Evolutionary conservation across 805 yeast species (phyloP).

Genomic region (Candida railenensis): DNA sequence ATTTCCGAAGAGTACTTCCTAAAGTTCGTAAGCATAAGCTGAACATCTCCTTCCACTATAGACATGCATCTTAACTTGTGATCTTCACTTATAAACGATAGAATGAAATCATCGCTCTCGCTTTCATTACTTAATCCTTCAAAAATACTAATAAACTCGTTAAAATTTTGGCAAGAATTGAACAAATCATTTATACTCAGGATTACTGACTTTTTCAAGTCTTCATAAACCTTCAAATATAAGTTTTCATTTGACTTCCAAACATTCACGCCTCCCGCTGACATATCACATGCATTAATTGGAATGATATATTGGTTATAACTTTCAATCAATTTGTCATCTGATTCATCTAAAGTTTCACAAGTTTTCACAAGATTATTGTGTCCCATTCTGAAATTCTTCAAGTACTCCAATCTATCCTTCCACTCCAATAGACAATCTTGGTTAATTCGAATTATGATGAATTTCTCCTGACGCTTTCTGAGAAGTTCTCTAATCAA

Average conservation of each 20-base stretch:
- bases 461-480: conserved; percentile 68
- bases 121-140: conserved; percentile 14
- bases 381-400: conserved; percentile 52
- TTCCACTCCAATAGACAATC: conserved; percentile 30
- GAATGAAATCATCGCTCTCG: conserved; percentile 13
- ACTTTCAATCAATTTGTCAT: conserved; percentile 21
- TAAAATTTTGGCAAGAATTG: conserved; percentile 22
- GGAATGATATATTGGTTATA: conserved; percentile 29
- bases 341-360: conserved; percentile 14
- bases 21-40: conserved; percentile 12
- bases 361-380: conserved; percentile 43
- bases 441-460: conserved; percentile 60
- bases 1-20: background rate
- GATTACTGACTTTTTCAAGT: conserved; percentile 20
- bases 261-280: conserved; percentile 26
- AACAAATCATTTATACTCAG: conserved; percentile 24
- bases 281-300: conserved; percentile 28
- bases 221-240: conserved; percentile 20
- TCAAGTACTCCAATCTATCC: conserved; percentile 44
- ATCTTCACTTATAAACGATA: conserved; percentile 34
- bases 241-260: conserved; percentile 29
- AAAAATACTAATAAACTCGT: conserved; percentile 26
- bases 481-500: conserved; percentile 73
- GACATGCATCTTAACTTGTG: conserved; percentile 31
- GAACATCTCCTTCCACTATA: conserved; percentile 26